Base-by-base conservation (phyloP, 2,329 filamentous ascomycete species). In the Colletotrichum sp. region DNA sequence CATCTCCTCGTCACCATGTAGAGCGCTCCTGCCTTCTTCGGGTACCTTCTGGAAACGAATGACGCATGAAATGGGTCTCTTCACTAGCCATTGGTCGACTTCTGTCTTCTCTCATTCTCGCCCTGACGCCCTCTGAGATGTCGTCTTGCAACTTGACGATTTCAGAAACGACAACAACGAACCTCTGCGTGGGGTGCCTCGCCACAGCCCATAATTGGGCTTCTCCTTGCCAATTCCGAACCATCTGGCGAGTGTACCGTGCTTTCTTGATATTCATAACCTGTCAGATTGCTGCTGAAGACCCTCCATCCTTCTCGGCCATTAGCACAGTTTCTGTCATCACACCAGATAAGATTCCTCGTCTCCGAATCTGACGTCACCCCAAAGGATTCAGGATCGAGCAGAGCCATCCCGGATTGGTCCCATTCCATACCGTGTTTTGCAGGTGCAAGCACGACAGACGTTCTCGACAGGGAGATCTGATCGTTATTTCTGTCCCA, bases 331-430 rank as follows among this genome's bases (percentile, higher is more conserved):
- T 49, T 49, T 49, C 39, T 49, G 39, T 49, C 39, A 49, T n/a
- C 18, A 49, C 39, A 49, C 39, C 39, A 49, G 18, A 49, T 12
- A 1, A n/a, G 39, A 49, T 49, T 49, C 9, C 18, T 18, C 3
- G 39, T 1, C 18, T 1, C 39, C 0, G 5, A 1, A n/a, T 49
- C 39, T 7, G 39, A 49, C 0, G 39, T 0, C 0, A n/a, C 9
- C 39, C 18, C 39, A 12, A 49, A n/a, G 18, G 39, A 49, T 2
- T 49, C 39, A n/a, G 39, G 39, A 49, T 49, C 5, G 39, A 49
- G 18, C 18, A 49, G 18, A 6, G 18, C 18, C 18, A 49, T n/a
- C 9, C 18, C 39, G 1, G 18, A n/a, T 49, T 49, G 39, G 5
- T 49, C 18, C 39, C 39, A 12, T n/a, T 49, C 39, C 18, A 49